These are phyloP conservation scores for Pochonia chlamydosporia DNA, from an alignment of 2,329 filamentous ascomycete genomes.

Conservation along the genomic window DNA sequence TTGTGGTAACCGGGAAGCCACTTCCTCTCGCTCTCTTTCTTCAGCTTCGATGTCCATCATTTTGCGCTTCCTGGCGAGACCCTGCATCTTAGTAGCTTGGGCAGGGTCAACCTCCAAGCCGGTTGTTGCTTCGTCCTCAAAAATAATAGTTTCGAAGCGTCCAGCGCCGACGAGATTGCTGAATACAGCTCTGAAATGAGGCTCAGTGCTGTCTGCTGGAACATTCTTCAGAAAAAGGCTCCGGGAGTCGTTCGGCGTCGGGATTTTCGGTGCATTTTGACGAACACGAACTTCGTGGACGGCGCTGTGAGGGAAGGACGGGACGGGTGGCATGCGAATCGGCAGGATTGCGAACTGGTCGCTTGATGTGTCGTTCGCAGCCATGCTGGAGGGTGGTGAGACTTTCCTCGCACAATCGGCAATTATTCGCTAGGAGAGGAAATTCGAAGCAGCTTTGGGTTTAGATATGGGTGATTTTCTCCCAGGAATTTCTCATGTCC, in stretches of 20 bases:
- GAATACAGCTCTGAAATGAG: conserved; percentile 72
- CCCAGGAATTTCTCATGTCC: too few species aligned
- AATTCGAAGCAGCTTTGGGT: background rate
- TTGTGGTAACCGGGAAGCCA: conserved; percentile 57
- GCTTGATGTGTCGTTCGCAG: conserved; percentile 15
- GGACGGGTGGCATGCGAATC: conserved; percentile 57
- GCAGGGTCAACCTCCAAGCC: conserved; percentile 38
- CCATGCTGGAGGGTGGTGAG: conserved; percentile 17
- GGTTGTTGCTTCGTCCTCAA: conserved; percentile 56
- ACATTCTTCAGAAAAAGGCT: conserved; percentile 90
- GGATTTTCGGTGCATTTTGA: conserved; percentile 72
- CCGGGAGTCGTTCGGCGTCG: conserved; percentile 66
- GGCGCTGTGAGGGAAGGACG: conserved; percentile 55
- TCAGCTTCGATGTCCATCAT: conserved; percentile 48
- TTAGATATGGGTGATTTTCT: too few species aligned
- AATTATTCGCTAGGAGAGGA: background rate
- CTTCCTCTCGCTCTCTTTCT: conserved; percentile 48
- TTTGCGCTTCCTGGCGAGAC: conserved; percentile 35
- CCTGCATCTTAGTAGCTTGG: conserved; percentile 36
- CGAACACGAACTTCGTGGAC: conserved; percentile 85
- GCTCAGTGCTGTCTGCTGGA: conserved; percentile 75
- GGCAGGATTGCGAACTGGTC: conserved; percentile 65
- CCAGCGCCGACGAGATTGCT: conserved; percentile 67
- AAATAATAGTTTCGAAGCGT: conserved; percentile 70
- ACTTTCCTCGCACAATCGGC: background rate